phyloP scores from a whole-genome alignment of 2,329 filamentous ascomycete species.

The Aspergillus puulaauensis region DNA sequence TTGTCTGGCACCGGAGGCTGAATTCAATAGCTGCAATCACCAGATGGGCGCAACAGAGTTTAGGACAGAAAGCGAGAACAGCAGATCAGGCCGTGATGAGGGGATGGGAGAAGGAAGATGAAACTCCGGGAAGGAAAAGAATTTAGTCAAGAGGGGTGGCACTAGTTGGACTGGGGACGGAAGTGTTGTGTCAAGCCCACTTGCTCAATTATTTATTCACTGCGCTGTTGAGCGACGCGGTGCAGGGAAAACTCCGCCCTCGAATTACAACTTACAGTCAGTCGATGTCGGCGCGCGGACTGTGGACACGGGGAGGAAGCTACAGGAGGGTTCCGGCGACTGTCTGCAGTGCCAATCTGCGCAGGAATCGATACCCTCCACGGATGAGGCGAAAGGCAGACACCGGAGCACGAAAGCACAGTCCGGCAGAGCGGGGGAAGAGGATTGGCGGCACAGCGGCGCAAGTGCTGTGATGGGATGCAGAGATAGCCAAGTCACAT shows the following conservation, averaged over 20 bases:
- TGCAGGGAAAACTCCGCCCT: not conserved
- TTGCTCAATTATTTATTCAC: not conserved
- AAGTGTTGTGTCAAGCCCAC: not conserved
- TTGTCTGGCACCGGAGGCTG: not conserved
- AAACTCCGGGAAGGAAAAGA: conserved; percentile 8
- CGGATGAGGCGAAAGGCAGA: conserved; percentile 1
- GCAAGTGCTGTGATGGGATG: not conserved
- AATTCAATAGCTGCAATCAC: conserved; percentile 1
- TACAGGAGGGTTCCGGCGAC: not conserved
- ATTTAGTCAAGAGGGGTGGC: conserved; percentile 13
- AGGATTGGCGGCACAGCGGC: conserved; percentile 1
- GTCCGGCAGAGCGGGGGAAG: conserved; percentile 4
- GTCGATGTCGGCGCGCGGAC: not conserved
- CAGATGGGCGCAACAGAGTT: conserved; percentile 3
- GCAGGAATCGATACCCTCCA: not conserved
- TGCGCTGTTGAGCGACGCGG: not conserved
- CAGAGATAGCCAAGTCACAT: conserved; percentile 4
- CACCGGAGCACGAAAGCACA: conserved; percentile 1
- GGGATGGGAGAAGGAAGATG: conserved; percentile 8
- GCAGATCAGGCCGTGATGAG: not conserved
- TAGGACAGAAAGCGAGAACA: not conserved
- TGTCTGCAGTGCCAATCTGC: conserved; percentile 8
- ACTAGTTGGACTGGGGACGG: conserved; percentile 6
- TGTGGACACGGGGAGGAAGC: not conserved
- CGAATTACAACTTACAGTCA: no score